Conservation (phyloP, 345 rosid genomes). For the Lepidium didymum region DNA sequence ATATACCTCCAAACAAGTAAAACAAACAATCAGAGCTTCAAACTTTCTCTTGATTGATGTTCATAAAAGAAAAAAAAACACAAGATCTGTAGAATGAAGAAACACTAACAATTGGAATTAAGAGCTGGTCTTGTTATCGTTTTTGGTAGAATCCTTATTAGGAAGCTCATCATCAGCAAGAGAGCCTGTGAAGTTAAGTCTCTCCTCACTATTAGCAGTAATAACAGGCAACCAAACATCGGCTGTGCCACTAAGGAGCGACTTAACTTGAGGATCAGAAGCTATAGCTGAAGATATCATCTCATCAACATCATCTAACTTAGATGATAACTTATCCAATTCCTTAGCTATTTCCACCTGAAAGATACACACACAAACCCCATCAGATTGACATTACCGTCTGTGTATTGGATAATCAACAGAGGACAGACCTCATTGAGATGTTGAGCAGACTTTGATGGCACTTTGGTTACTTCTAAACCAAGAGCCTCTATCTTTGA, state of each 20-base stretch:
- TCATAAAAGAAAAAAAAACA: neutral
- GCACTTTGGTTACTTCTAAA: slow-evolving; percentile 68
- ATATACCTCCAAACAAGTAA: neutral
- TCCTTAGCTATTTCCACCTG: slow-evolving; percentile 77
- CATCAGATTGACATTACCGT: neutral
- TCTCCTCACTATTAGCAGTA: slow-evolving; percentile 63
- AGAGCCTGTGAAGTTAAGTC: slow-evolving; percentile 55
- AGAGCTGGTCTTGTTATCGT: neutral
- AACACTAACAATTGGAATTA: neutral
- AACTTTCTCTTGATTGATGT: neutral
- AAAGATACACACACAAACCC: neutral
- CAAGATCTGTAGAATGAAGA: neutral
- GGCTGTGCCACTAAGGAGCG: slow-evolving; percentile 69
- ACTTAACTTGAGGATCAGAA: slow-evolving; percentile 64
- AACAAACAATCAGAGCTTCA: neutral
- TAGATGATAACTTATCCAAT: slow-evolving; percentile 74
- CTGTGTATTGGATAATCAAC: neutral
- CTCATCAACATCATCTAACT: slow-evolving; percentile 68
- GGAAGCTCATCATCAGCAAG: slow-evolving; percentile 12
- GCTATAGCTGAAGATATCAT: slow-evolving; percentile 73
- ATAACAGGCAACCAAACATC: slow-evolving; percentile 85
- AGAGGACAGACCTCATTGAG: slow-evolving; percentile 49
- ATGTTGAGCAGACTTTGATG: slow-evolving; percentile 42
- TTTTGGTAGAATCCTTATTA: slow-evolving; percentile 3
- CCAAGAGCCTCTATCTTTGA: slow-evolving; percentile 88